These are phyloP conservation scores for Cladophialophora exuberans DNA, from an alignment of 2,329 filamentous ascomycete genomes.

Conservation along the genomic window DNA sequence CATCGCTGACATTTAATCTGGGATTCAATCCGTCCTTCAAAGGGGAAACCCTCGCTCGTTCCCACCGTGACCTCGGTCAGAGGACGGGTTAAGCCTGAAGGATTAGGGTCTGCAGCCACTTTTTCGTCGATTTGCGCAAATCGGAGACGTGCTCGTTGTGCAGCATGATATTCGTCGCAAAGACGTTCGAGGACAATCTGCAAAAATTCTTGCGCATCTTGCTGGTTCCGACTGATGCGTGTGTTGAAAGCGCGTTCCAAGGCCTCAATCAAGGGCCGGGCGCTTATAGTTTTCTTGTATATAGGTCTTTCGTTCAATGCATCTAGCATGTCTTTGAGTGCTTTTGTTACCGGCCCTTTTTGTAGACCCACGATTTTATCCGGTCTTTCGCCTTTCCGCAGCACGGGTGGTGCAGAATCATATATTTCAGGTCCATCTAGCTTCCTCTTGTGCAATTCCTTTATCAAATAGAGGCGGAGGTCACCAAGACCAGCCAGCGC, in stretches of 20 bases:
- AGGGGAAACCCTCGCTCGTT: conserved; percentile 73
- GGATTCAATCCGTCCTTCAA: conserved; percentile 91
- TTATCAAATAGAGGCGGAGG: conserved; percentile 86
- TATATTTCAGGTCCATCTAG: conserved; percentile 81
- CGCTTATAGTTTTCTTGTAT: conserved; percentile 90
- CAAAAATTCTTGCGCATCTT: conserved; percentile 96
- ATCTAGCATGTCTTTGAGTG: conserved; percentile 90
- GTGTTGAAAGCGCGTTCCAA: conserved; percentile 87
- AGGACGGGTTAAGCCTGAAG: conserved; percentile 27
- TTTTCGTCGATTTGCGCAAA: conserved; percentile 33
- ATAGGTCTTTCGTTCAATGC: conserved; percentile 90
- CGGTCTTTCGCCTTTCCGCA: conserved; percentile 42
- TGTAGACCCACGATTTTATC: conserved; percentile 67
- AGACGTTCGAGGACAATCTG: conserved; percentile 91
- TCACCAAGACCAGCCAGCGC: conserved; percentile 88
- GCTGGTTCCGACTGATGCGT: conserved; percentile 89
- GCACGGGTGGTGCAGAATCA: conserved; percentile 54
- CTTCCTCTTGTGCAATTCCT: conserved; percentile 81
- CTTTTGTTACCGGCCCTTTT: conserved; percentile 78
- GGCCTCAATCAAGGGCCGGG: conserved; percentile 78
- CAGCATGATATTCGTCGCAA: conserved; percentile 91
- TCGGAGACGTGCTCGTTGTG: conserved; percentile 67
- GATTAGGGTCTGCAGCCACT: conserved; percentile 42
- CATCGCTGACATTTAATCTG: conserved; percentile 92
- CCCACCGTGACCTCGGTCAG: conserved; percentile 42